phyloP scores from a whole-genome alignment of 2,329 filamentous ascomycete species.

The Botryotinia calthae region DNA sequence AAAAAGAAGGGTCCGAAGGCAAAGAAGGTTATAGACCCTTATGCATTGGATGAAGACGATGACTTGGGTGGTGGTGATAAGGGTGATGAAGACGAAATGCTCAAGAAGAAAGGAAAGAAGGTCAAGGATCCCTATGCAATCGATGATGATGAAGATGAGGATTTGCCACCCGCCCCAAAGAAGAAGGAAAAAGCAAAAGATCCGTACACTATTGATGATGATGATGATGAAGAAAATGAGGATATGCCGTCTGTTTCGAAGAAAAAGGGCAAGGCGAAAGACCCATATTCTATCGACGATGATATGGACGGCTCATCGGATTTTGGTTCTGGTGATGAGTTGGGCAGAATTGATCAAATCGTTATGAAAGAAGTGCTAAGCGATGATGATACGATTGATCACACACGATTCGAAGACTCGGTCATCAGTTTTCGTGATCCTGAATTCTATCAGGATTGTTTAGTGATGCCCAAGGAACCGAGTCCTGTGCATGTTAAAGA shows the following conservation, averaged over 20 bases:
- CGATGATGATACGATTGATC: conserved; percentile 8
- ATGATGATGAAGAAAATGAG: background rate
- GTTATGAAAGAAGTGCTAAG: conserved; percentile 17
- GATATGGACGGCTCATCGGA: conserved; percentile 16
- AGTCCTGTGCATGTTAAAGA: conserved; percentile 11
- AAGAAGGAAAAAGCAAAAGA: conserved; percentile 17
- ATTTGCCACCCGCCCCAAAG: background rate
- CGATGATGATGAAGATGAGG: conserved; percentile 15
- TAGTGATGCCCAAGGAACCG: conserved; percentile 20
- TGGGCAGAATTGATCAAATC: conserved; percentile 3
- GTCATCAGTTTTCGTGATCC: conserved; percentile 31
- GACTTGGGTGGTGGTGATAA: background rate
- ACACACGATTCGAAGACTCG: conserved; percentile 13
- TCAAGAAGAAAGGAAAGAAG: conserved; percentile 9
- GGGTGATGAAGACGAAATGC: background rate
- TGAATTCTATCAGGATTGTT: conserved; percentile 34
- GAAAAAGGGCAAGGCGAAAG: conserved; percentile 1
- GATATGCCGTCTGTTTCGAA: background rate
- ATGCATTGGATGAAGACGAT: conserved; percentile 17
- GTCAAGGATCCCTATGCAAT: conserved; percentile 9
- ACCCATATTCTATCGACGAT: background rate
- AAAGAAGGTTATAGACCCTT: conserved; percentile 11
- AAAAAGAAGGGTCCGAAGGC: conserved; percentile 14
- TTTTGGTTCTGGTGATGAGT: background rate
- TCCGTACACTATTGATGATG: background rate